Evolutionary conservation across 306 rosid species (phyloP).

Genomic region (Ochetophila trinervis): DNA sequence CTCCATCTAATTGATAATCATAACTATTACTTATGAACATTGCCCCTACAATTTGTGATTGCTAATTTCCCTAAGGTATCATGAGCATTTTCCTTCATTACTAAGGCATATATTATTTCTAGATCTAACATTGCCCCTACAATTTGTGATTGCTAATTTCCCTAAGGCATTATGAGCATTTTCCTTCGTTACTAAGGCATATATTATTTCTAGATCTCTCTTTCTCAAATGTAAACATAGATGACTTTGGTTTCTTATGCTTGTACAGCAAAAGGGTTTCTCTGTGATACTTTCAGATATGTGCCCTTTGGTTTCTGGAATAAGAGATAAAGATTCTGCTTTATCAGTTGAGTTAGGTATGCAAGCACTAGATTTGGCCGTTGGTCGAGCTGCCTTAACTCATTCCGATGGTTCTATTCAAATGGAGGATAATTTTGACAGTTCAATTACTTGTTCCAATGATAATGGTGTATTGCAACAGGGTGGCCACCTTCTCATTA

Average conservation of each 20-base stretch:
- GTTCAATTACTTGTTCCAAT: constrained; percentile 23
- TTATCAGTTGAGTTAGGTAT: constrained; percentile 75
- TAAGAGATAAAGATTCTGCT: constrained; percentile 74
- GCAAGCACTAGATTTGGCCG: constrained; percentile 83
- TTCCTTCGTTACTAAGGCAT: not conserved
- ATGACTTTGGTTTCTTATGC: constrained; percentile 12
- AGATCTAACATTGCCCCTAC: too few relatives aligned
- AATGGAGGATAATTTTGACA: constrained; percentile 21
- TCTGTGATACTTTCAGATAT: constrained; percentile 83
- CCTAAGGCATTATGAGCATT: not conserved
- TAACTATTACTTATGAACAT: too few relatives aligned
- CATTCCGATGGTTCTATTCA: constrained; percentile 20
- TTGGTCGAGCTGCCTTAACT: constrained; percentile 47
- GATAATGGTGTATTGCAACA: constrained; percentile 49
- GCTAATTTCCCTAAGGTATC: not conserved
- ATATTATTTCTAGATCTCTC: not conserved
- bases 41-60: too few relatives aligned
- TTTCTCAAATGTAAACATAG: not conserved
- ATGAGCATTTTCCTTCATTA: not conserved
- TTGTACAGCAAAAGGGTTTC: constrained; percentile 55
- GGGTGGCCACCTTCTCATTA: constrained; percentile 78
- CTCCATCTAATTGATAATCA: too few relatives aligned
- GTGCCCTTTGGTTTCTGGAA: constrained; percentile 91
- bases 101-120: too few relatives aligned
- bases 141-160: too few relatives aligned